phyloP scores from a whole-genome alignment of 192 early-diverging fungal species.

The Fimicolochytrium jonesii region DNA sequence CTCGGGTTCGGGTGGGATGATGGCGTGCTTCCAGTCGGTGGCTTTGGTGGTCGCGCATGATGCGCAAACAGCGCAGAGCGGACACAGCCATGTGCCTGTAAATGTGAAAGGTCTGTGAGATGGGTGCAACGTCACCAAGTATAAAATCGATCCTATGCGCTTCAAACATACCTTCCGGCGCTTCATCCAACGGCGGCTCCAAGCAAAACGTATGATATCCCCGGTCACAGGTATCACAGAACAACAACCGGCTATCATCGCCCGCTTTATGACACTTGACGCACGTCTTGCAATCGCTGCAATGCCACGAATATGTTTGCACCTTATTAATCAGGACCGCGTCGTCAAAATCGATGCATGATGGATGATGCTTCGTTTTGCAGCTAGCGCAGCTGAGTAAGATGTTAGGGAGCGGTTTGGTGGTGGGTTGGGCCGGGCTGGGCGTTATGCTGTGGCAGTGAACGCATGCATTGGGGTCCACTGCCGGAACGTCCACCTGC shows the following conservation, averaged over 20 bases:
- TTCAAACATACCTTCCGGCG: slow-evolving; percentile 47
- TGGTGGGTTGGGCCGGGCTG: background rate
- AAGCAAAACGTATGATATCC: slow-evolving; percentile 54
- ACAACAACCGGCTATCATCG: slow-evolving; percentile 49
- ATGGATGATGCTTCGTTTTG: slow-evolving; percentile 35
- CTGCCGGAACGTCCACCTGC: slow-evolving; percentile 1
- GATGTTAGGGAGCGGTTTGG: background rate
- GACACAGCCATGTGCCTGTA: slow-evolving; percentile 49
- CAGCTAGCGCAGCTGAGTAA: slow-evolving; percentile 25
- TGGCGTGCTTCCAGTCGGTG: slow-evolving; percentile 33
- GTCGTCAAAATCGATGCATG: slow-evolving; percentile 45
- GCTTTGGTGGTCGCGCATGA: slow-evolving; percentile 26
- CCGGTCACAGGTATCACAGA: slow-evolving; percentile 56
- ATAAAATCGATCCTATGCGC: background rate
- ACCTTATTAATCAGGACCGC: slow-evolving; percentile 39
- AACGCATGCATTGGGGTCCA: slow-evolving; percentile 16
- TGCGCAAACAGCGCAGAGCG: slow-evolving; percentile 36
- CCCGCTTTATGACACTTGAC: slow-evolving; percentile 40
- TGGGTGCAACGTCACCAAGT: too few species aligned
- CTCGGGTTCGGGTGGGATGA: slow-evolving; percentile 27
- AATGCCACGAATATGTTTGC: slow-evolving; percentile 45
- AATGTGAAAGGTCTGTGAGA: too few species aligned
- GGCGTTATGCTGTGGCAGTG: slow-evolving; percentile 25
- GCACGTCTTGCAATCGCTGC: slow-evolving; percentile 51
- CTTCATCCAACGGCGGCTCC: slow-evolving; percentile 36